Conservation (phyloP, 805 yeast genomes). For the Candida ponderosae region DNA sequence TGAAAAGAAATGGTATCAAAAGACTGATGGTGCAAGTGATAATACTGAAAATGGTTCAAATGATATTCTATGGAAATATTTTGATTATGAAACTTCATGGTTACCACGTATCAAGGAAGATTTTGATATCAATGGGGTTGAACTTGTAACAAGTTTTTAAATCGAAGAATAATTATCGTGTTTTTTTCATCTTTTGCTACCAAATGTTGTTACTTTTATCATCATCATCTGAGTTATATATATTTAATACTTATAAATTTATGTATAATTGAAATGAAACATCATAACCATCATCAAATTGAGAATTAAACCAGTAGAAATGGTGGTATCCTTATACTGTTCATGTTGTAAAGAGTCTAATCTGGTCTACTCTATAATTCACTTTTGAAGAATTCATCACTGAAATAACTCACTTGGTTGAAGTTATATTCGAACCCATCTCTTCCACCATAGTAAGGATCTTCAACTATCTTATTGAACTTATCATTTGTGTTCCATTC, state of each 20-base stretch:
- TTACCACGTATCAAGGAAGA: slow-evolving; percentile 52
- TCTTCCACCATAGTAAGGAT: slow-evolving; percentile 88
- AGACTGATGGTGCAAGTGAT: too few species aligned
- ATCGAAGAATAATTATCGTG: too few species aligned
- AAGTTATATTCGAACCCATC: slow-evolving; percentile 79
- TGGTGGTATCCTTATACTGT: neutral
- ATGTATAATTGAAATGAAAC: too few species aligned
- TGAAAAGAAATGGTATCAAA: slow-evolving; percentile 74
- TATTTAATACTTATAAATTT: too few species aligned
- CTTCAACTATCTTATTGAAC: slow-evolving; percentile 59
- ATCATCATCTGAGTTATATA: too few species aligned
- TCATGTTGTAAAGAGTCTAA: too few species aligned
- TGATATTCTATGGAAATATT: slow-evolving; percentile 58
- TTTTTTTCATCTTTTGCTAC: too few species aligned
- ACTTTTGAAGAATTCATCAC: slow-evolving; percentile 55
- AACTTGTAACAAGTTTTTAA: slow-evolving; percentile 10
- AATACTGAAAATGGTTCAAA: slow-evolving; percentile 34
- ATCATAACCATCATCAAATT: too few species aligned
- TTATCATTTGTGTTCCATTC: slow-evolving; percentile 56
- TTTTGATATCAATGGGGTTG: slow-evolving; percentile 31
- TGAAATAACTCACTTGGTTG: slow-evolving; percentile 66
- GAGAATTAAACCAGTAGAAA: too few species aligned
- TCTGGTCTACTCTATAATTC: slow-evolving; percentile 24
- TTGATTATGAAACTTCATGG: slow-evolving; percentile 75
- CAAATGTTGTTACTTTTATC: too few species aligned